These are phyloP conservation scores for Fraxinus quadrangulata DNA, from an alignment of 257 asterid genomes.

Conservation along the genomic window DNA sequence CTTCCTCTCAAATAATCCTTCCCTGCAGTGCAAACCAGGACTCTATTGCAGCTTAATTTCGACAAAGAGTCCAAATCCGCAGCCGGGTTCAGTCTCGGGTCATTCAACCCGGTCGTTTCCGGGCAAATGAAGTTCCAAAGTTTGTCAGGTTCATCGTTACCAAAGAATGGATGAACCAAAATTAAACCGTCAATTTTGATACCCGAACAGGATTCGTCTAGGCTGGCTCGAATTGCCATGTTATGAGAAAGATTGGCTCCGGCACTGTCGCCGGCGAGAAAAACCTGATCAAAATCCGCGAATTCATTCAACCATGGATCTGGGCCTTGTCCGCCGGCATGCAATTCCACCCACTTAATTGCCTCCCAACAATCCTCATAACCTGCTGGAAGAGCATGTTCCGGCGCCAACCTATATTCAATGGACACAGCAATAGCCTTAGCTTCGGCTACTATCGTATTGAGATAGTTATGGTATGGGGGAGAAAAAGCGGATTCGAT, in stretches of 20 bases:
- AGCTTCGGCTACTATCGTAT: conserved; percentile 48
- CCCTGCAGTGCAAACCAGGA: conserved; percentile 51
- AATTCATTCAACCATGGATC: conserved; percentile 59
- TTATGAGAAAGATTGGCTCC: conserved; percentile 75
- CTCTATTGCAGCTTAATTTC: conserved; percentile 38
- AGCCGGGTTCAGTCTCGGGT: conserved; percentile 45
- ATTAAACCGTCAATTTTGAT: conserved; percentile 48
- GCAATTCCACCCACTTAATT: conserved; percentile 55
- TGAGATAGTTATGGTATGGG: conserved; percentile 44
- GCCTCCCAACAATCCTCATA: conserved; percentile 66
- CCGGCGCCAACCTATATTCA: conserved; percentile 75
- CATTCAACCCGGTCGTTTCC: conserved; percentile 31
- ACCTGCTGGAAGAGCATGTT: conserved; percentile 64
- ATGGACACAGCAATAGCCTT: conserved; percentile 54
- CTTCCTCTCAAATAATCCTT: conserved; percentile 42
- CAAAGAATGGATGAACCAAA: conserved; percentile 70
- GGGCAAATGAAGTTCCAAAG: conserved; percentile 54
- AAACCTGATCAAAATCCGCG: conserved; percentile 54
- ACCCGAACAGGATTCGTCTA: conserved; percentile 10
- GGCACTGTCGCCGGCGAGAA: conserved; percentile 76
- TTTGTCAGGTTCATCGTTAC: conserved; percentile 30
- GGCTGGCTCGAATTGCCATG: conserved; percentile 41
- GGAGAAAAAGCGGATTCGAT: conserved; percentile 65
- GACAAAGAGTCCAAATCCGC: conserved; percentile 34
- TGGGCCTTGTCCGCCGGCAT: conserved; percentile 35